Base-by-base conservation (phyloP, 768 basidiomycete species). In the Lentinula sp. region DNA sequence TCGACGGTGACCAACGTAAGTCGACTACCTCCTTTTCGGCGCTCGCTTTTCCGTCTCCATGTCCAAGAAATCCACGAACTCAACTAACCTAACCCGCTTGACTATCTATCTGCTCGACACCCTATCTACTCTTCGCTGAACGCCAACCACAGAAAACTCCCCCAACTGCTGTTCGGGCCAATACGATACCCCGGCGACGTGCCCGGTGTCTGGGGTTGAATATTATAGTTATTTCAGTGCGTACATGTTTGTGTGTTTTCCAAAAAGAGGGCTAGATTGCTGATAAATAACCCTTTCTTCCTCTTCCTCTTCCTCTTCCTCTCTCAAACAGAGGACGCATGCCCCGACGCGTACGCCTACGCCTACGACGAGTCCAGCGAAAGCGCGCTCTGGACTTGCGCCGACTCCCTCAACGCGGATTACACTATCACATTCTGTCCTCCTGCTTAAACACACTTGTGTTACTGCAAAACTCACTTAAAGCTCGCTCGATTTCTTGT, bases 211-310 rank as follows among this genome's bases (percentile, higher is more conserved):
- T 1, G 80, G 81, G 16, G 81, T 84, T 5, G 61, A 60, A 18
- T 76, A 74, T 65, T 84, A 83, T 68, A 68, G 62, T 56, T 82
- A 79, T 71, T 83, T 82, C 72, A 83, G 80, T 79, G 43, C 57
- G 59, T 60, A 12, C 0, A 32, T 15, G 15, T 33, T 56, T 13
- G 10, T 32, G 8, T 23, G n/a, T n/a, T n/a, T n/a, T n/a, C n/a
- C n/a, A n/a, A n/a, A n/a, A n/a, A n/a, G n/a, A n/a, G n/a, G n/a
- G n/a, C n/a, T n/a, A n/a, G n/a, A n/a, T 18, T 41, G 18, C 9
- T 28, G 20, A 56, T 9, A 0, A 13, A 3, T 43, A 16, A 13
- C 33, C 13, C 23, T 23, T 4, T 9, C 8, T 3, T 23, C 20
- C 7, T 8, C 20, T 48, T 12, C 46, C 18, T 6, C 13, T 46